phyloP scores from a whole-genome alignment of 179 eudicot species.

The Patellifolia procumbens region DNA sequence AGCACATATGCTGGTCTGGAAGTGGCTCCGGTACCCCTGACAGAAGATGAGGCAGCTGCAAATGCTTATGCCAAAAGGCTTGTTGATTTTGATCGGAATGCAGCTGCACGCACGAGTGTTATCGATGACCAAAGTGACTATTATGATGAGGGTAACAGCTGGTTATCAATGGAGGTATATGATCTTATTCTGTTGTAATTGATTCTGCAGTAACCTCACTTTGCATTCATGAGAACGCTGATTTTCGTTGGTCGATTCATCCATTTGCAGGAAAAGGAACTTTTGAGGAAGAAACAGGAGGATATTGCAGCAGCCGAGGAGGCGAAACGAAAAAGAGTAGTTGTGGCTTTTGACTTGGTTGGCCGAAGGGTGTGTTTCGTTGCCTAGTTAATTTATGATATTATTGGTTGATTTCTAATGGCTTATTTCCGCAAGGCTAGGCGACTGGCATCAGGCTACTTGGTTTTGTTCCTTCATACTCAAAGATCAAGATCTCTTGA shows the following conservation, averaged over 20 bases:
- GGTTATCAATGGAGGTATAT: constrained; percentile 90
- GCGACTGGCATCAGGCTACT: neutral
- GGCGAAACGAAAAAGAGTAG: constrained; percentile 76
- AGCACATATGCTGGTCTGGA: constrained; percentile 94
- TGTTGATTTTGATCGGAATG: constrained; percentile 90
- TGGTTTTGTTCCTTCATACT: neutral
- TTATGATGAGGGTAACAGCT: constrained; percentile 86
- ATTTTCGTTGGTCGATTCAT: neutral
- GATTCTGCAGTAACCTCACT: neutral
- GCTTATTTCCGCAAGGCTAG: neutral
- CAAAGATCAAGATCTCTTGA: neutral
- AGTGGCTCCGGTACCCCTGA: constrained; percentile 44
- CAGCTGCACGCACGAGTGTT: constrained; percentile 98
- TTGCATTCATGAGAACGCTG: neutral
- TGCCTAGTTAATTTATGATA: constrained; percentile 6
- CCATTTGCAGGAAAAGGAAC: constrained; percentile 78
- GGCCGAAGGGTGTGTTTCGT: constrained; percentile 79
- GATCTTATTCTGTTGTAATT: neutral
- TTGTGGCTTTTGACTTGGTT: constrained; percentile 90
- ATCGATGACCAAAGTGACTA: constrained; percentile 99
- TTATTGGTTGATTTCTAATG: neutral
- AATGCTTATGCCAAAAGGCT: constrained; percentile 98
- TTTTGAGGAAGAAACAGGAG: constrained; percentile 76
- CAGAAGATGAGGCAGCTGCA: constrained; percentile 89
- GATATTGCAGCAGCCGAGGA: constrained; percentile 82